Percentiles rank a stretch among this genome's conserved stretches.
Evolutionary conservation across 2,329 filamentous ascomycete genomes (phyloP).

Genomic region (Chaetothyriales sp.): DNA sequence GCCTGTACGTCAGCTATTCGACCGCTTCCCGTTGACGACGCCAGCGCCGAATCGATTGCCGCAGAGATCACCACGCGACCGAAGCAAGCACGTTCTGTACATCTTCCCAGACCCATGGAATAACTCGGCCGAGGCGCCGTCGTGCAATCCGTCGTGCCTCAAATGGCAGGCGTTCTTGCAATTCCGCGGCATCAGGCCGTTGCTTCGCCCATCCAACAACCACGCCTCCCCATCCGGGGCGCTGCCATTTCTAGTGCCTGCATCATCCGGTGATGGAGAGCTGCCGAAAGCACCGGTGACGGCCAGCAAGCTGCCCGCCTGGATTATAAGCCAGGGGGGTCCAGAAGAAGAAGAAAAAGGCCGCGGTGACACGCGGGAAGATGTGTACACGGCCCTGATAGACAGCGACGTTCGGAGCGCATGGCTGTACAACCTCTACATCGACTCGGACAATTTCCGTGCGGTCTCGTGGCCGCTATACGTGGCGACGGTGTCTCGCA

Average conservation of each 20-base stretch:
- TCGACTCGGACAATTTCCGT: conserved; percentile 50
- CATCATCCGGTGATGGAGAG: conserved; percentile 12
- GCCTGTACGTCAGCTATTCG: conserved; percentile 69
- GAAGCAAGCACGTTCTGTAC: conserved; percentile 48
- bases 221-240: conserved; percentile 80
- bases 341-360: conserved; percentile 32
- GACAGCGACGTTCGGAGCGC: conserved; percentile 66
- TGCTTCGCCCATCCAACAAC: conserved; percentile 61
- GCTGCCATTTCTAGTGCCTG: conserved; percentile 72
- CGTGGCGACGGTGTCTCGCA: conserved; percentile 46
- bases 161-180: conserved; percentile 93
- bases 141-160: conserved; percentile 82
- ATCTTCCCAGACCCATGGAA: conserved; percentile 56
- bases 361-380: conserved; percentile 44
- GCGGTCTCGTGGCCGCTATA: conserved; percentile 57
- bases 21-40: conserved; percentile 61
- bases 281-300: conserved; percentile 34
- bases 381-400: conserved; percentile 65
- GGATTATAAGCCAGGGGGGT: conserved; percentile 32
- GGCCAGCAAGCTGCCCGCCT: conserved; percentile 53
- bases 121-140: conserved; percentile 46
- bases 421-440: conserved; percentile 76
- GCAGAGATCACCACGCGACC: conserved; percentile 37
- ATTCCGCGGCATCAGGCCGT: conserved; percentile 55
- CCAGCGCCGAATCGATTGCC: conserved; percentile 66